Evolutionary conservation across 1,284 basidiomycete genomes (phyloP), one percentile per base, ranked within the genome.

Genomic region (Ganoderma lingzhi): DNA sequence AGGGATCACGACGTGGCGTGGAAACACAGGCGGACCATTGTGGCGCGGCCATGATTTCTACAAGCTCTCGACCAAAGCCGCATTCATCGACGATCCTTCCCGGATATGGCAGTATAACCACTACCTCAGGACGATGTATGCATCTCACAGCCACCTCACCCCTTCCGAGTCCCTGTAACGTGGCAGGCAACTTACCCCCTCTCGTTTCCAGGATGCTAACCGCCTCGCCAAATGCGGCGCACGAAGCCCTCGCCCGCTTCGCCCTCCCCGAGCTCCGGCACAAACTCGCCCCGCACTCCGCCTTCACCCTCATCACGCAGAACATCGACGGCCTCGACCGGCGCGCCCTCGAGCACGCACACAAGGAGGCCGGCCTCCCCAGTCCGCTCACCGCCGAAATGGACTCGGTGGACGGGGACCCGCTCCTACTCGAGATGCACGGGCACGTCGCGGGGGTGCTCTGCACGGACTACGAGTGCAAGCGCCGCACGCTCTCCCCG

Each of bases 21-120:
- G 85, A 4, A 79, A 82, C 19, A 32, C 53, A 30, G 88, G 88
- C 14, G 88, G 88, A 62, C 88, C 88, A 1, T 71, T 87, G 70
- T 90, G 88, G 89, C 80, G 87, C 62, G 82, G 82, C 66, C 84
- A 87, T 71, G 82, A 90, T 73, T 85, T 86, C 6, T 84, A 84
- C 67, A 80, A 78, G 30, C 80, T 91, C 6, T 88, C 88, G 23
- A 88, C 87, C 44, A 86, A 86, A 2, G 80, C 84, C 70, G 88
- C 85, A 1, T 90, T 90, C 76, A 72, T 73, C 17, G 77, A 81
- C 55, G 82, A 88, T 73, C 88, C 87, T 1, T 83, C 82, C 41
- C 79, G 82, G 3, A 84, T 86, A 10, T 90, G 88, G 89, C 86
- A 88, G 71, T 90, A 90, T 75, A 89, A 87, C 71, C 88, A 90